Evolutionary conservation across 768 basidiomycete genomes (phyloP).

Genomic region (Trametes maxima): DNA sequence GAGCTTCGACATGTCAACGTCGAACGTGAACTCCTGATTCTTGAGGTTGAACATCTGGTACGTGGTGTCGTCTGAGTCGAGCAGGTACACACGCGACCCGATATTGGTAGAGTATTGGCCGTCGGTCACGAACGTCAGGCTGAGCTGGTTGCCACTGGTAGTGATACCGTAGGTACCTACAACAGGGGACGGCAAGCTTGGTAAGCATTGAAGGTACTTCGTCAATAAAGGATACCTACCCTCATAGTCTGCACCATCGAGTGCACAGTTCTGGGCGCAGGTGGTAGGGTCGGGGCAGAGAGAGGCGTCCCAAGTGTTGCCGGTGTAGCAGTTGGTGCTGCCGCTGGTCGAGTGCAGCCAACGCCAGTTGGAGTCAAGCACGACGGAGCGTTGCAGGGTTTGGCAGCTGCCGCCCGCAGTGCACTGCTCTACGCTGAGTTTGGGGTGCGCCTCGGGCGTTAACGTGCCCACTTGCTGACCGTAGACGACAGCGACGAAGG

Average conservation of each 20-base stretch:
- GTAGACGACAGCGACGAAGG: conserved; percentile 42
- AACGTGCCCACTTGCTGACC: conserved; percentile 55
- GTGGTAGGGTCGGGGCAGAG: conserved; percentile 52
- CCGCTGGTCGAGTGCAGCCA: conserved; percentile 42
- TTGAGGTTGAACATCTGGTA: conserved; percentile 53
- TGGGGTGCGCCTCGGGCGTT: conserved; percentile 52
- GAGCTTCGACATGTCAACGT: conserved; percentile 59
- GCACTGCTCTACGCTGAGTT: conserved; percentile 49
- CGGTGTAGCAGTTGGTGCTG: conserved; percentile 52
- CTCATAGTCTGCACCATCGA: conserved; percentile 39
- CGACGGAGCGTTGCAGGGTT: conserved; percentile 37
- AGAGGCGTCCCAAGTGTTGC: conserved; percentile 54
- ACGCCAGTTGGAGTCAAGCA: conserved; percentile 59
- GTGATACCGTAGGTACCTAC: conserved; percentile 37
- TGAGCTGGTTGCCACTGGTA: conserved; percentile 35
- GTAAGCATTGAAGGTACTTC: not conserved
- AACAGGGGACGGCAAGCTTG: too few species aligned
- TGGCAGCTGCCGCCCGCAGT: conserved; percentile 46
- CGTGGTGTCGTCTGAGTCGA: conserved; percentile 41
- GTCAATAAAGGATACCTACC: not conserved
- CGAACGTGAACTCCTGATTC: conserved; percentile 61
- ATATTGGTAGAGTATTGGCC: conserved; percentile 32
- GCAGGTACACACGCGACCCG: conserved; percentile 49
- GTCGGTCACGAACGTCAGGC: conserved; percentile 37
- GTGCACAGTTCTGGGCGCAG: conserved; percentile 44